Base-by-base conservation (phyloP, 352 stramenopile species). In the Pythium sp. region DNA sequence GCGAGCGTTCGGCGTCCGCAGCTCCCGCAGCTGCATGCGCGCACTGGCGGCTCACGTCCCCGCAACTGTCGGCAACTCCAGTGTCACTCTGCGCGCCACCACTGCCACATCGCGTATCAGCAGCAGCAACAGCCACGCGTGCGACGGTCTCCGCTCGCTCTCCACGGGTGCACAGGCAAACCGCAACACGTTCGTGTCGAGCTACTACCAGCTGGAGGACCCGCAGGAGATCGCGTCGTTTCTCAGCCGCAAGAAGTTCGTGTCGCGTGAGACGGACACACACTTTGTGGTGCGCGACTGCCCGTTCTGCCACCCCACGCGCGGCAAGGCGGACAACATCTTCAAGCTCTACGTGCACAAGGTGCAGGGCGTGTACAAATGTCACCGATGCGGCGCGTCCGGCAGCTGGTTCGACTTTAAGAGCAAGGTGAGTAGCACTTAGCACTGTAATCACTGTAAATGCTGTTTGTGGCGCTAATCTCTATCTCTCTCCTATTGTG, bases 291-390 rank as follows among this genome's bases (percentile, higher is more conserved):
- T 95, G 64, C 82, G 84, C 41, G 83, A 94, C 64, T 97, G 90
- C 58, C 89, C 89, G n/a, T 95, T 96, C 72, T 97, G 91, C 71
- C 86, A 95, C 55, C 57, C 85, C 30, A 93, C 89, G 24, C 84
- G 81, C 62, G 90, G 90, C 68, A 91, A 91, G 64, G 49, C 72
- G 11, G 85, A 94, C 76, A 97, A 97, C 69, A 74, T 97, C 7
- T 97, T 95, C 69, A 97, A 97, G 75, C 77, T 97, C 64, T 97
- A 97, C 73, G 86, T 97, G 63, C 82, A 94, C 72, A 94, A 91
- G 76, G 74, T 77, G 28, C 87, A 91, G 53, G 90, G 91, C 56
- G 82, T 95, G 64, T 97, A 94, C 78, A 93, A 95, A 68, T 97
- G 91, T 70, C 90, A 97, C 79, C 90, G 91, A 62, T 97, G 91